Percentiles rank a stretch among this genome's conserved stretches.
These are phyloP conservation scores for Acer negundo DNA, from an alignment of 345 rosid genomes.

Conservation along the genomic window DNA sequence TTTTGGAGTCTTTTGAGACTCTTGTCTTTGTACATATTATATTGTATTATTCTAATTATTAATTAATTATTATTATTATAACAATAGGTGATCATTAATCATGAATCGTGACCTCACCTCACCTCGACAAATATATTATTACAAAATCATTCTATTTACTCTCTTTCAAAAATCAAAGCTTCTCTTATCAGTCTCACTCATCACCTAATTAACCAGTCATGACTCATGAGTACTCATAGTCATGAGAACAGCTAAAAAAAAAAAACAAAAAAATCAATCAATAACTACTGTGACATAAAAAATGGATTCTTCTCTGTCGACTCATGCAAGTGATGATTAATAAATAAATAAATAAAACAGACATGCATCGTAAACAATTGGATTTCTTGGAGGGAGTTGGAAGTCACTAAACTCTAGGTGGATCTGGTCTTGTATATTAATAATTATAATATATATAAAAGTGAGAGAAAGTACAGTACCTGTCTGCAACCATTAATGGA, in stretches of 20 bases:
- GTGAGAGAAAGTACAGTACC: not conserved
- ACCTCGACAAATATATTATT: constrained; percentile 31
- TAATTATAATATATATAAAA: not conserved
- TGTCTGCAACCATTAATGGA: not conserved
- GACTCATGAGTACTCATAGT: not conserved
- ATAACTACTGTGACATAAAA: not conserved
- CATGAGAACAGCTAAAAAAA: not conserved
- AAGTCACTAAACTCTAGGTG: constrained; percentile 30
- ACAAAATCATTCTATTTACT: constrained; percentile 33
- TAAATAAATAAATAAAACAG: not conserved
- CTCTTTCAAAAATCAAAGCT: not conserved
- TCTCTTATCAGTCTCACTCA: not conserved
- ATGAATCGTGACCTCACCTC: constrained; percentile 3
- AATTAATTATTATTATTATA: not conserved
- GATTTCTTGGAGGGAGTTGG: constrained; percentile 20
- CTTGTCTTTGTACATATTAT: constrained; percentile 21
- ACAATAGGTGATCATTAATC: not conserved
- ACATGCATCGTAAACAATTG: constrained; percentile 26
- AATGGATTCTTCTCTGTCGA: not conserved
- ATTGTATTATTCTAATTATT: not conserved
- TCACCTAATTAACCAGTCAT: not conserved
- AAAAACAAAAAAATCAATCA: not conserved
- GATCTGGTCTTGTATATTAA: constrained; percentile 13
- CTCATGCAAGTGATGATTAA: constrained; percentile 6
- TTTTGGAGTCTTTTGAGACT: constrained; percentile 54